A percentile compares a stretch with the other conserved stretches of the same genome.
These are phyloP conservation scores for Plasmopara viticola DNA, from an alignment of 352 stramenopile species.

Conservation along the genomic window DNA sequence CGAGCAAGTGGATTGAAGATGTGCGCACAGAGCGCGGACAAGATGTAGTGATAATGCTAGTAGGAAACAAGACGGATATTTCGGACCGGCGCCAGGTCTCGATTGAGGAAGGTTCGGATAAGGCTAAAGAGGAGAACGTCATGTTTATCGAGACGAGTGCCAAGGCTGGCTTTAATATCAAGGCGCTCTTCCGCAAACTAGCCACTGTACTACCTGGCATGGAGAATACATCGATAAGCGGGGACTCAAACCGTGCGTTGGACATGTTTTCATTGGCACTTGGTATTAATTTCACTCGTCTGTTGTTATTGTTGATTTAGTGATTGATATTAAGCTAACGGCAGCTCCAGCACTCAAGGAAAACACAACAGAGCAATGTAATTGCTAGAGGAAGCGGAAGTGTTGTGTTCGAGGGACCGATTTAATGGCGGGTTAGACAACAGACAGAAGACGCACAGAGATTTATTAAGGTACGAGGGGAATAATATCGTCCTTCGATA, in stretches of 20 bases:
- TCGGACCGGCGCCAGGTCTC: constrained; percentile 95
- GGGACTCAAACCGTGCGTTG: constrained; percentile 79
- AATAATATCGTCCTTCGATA: too few species aligned
- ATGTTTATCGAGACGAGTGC: constrained; percentile 99
- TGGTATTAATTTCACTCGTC: background rate
- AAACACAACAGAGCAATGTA: constrained; percentile 55
- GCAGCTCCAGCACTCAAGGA: constrained; percentile 75
- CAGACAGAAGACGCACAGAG: too few species aligned
- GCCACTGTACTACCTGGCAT: constrained; percentile 96
- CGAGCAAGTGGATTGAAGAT: constrained; percentile 99
- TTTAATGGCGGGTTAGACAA: too few species aligned
- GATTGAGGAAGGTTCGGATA: constrained; percentile 97
- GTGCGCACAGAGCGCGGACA: constrained; percentile 96
- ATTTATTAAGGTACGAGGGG: too few species aligned
- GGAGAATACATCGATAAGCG: constrained; percentile 86
- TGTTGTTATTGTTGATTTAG: constrained; percentile 23
- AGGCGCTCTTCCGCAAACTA: constrained; percentile 98
- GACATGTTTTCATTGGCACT: background rate
- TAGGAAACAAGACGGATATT: constrained; percentile 99
- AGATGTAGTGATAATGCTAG: constrained; percentile 99
- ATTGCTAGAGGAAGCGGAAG: constrained; percentile 41
- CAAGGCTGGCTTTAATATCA: constrained; percentile 98
- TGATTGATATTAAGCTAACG: constrained; percentile 87
- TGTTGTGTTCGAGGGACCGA: background rate
- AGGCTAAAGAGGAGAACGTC: constrained; percentile 96